Evolutionary conservation across 768 basidiomycete genomes (phyloP), one percentile per base, ranked within the genome.

Genomic region (Xanthoconium stramineum): DNA sequence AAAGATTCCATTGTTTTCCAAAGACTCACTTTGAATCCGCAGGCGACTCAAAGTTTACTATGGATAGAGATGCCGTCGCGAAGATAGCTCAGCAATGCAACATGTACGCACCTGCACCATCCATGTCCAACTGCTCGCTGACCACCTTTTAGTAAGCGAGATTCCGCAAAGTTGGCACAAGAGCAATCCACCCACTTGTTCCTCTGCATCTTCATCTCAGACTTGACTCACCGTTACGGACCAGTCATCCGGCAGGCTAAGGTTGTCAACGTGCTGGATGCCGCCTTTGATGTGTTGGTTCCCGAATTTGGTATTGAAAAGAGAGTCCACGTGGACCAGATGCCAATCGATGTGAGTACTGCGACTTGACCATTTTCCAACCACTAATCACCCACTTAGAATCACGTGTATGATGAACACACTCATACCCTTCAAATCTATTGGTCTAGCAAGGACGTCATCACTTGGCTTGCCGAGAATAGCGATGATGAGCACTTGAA

Each of bases 221-320:
- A 98, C 68, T 82, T 99, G 33, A 98, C 97, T 24, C 84, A 92
- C 59, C 89, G 89, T 47, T 97, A 94, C 70, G 97, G 97, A 10
- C 94, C 97, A 40, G 97, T 99, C 56, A 76, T 98, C 57, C 90
- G 97, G 58, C 88, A 91, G 69, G 97, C 94, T n/a, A 88, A 85
- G 63, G 96, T 99, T 56, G 89, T 95, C 44, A 89, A 89, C 56
- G 96, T 99, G 33, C 81, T 98, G n/a, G 97, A 99, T 67, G 90
- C 93, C 50, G 97, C 97, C 2, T 98, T 98, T 65, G 97, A 99
- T 67, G 96, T 99, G 30, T 76, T 96, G 33, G 85, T 98, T 13
- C 90, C 93, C 40, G 97, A 98, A 71, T 98, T 98, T 68, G 93
- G 96, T 33, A 98, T 99, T 63, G 97, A 99, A 77, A 99, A 99